Evolutionary conservation across 345 rosid species (phyloP), one percentile per base, ranked within the genome.

Genomic region (Pugionium dolabratum): DNA sequence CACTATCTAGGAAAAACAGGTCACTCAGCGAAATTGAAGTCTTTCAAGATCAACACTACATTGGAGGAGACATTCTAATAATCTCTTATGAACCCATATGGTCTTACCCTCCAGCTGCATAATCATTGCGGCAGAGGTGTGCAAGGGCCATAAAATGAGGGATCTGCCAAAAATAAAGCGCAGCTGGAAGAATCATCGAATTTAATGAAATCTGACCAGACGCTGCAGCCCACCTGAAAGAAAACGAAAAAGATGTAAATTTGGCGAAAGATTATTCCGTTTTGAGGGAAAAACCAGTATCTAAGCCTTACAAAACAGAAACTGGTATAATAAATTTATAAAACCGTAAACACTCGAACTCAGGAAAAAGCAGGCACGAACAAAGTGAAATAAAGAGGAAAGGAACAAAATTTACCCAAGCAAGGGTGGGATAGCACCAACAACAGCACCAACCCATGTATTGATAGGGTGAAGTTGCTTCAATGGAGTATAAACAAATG

Each of bases 101-200:
- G 27, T 62, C 87, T 68, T 85, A 94, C 99, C 97, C 95, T 80
- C 97, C 97, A 49, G 88, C 87, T 73, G 91, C 96, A 79, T 94
- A 94, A 79, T 94, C 99, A 54, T 82, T 71, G 26, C 95, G 93
- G 64, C 87, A 94, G 49, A 91, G 73, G 69, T 81, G 82, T 34
- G 97, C 95, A 71, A 94, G 91, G 68, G 96, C 99, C 97, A 94
- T 94, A 54, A 94, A 94, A 78, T 90, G 99, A 36, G 99, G 99
- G 56, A 94, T 86, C 78, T 94, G 99, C 99, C 97, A 94, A 75
- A 94, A 86, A 56, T 90, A 94, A 42, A 93, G 92, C 75, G 96
- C 97, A 63, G 91, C 88, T 3, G 95, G 97, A 69, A 94, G 95
- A 64, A 94, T 77, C 84, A 87, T 68, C 44, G 88, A 81, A 69